phyloP scores from a whole-genome alignment of 495 filamentous ascomycete genomes.

The Bryoglossum gracile region DNA sequence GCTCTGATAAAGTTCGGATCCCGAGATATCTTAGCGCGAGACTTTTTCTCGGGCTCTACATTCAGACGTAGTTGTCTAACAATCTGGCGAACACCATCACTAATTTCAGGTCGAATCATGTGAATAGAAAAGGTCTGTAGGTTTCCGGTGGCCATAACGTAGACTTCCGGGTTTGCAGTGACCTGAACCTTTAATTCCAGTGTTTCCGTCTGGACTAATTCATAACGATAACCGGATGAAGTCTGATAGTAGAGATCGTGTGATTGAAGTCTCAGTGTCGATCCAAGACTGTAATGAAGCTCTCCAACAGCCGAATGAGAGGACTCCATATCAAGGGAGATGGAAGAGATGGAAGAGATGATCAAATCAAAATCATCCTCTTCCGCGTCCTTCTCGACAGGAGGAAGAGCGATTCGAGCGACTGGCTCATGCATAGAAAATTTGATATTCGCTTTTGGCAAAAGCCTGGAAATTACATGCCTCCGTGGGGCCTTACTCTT shows the following conservation, averaged over 20 bases:
- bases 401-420: conserved; percentile 75
- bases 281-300: conserved; percentile 75
- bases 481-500: conserved; percentile 32
- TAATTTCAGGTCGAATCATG: conserved; percentile 86
- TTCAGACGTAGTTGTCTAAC: conserved; percentile 66
- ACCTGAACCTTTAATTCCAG: conserved; percentile 80
- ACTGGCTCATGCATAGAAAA: conserved; percentile 96
- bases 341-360: conserved; percentile 86
- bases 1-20: conserved; percentile 65
- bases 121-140: conserved; percentile 82
- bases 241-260: conserved; percentile 97
- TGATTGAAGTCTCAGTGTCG: conserved; percentile 72
- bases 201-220: conserved; percentile 76
- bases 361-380: conserved; percentile 84
- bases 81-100: conserved; percentile 84
- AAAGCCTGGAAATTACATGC: conserved; percentile 76
- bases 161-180: conserved; percentile 77
- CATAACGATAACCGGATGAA: conserved; percentile 67
- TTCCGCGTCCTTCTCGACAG: conserved; percentile 52
- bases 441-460: conserved; percentile 93
- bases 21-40: conserved; percentile 38
- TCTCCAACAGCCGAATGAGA: conserved; percentile 84
- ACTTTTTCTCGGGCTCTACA: conserved; percentile 54
- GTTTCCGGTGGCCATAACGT: conserved; percentile 70
- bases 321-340: conserved; percentile 87